Conservation (phyloP, 2,329 filamentous ascomycete species). For the Nannizzia gypsea region DNA sequence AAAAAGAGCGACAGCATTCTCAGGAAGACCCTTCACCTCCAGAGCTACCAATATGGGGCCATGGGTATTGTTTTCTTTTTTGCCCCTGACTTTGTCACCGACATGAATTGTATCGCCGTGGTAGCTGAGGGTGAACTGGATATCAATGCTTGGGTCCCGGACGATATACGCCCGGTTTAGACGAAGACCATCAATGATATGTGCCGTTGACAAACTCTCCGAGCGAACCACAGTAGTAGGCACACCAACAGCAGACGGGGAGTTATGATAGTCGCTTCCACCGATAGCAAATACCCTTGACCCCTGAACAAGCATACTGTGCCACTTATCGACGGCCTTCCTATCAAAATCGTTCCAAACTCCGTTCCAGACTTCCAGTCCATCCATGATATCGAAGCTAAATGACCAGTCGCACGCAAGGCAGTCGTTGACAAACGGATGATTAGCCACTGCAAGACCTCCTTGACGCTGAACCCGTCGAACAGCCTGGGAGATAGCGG, state of each 20-base stretch:
- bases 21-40: conserved; percentile 1
- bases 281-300: conserved; percentile 15
- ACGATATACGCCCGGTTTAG: conserved; percentile 14
- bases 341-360: conserved; percentile 11
- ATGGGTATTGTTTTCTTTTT: background rate
- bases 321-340: conserved; percentile 15
- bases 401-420: conserved; percentile 16
- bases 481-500: conserved; percentile 9
- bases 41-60: background rate
- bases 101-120: conserved; percentile 3
- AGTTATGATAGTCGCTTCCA: conserved; percentile 16
- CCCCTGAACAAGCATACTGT: conserved; percentile 13
- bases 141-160: conserved; percentile 14
- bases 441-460: conserved; percentile 15
- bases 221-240: conserved; percentile 16
- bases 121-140: conserved; percentile 10
- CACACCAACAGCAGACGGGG: conserved; percentile 13
- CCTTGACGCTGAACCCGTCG: conserved; percentile 12
- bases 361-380: conserved; percentile 17
- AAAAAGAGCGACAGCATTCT: conserved; percentile 11
- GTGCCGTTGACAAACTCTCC: conserved; percentile 12
- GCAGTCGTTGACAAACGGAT: conserved; percentile 14
- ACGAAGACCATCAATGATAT: conserved; percentile 14
- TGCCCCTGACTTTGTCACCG: conserved; percentile 4
- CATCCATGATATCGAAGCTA: conserved; percentile 17